Conservation (phyloP, 805 yeast genomes). For the Yarrowia porcina region DNA sequence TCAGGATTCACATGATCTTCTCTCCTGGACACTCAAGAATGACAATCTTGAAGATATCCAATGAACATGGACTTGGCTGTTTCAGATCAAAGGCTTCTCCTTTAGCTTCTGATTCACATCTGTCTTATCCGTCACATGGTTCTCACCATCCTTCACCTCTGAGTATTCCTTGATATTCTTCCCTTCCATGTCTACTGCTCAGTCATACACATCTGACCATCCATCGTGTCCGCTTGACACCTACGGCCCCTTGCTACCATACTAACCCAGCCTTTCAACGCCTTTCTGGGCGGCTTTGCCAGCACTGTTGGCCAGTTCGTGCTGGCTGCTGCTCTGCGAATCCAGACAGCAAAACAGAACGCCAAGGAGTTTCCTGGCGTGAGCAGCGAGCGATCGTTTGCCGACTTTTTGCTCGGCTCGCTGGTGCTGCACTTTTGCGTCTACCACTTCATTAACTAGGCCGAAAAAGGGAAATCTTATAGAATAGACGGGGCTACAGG, state of each 20-base stretch:
- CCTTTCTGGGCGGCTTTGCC: constrained; percentile 88
- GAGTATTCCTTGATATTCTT: too few species aligned
- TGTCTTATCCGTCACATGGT: too few species aligned
- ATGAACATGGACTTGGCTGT: too few species aligned
- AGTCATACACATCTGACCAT: too few species aligned
- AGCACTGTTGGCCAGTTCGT: constrained; percentile 96
- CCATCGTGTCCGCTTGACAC: neutral
- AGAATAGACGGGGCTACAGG: neutral
- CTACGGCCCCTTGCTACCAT: neutral
- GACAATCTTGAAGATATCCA: too few species aligned
- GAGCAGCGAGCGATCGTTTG: constrained; percentile 65
- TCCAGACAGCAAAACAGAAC: constrained; percentile 55
- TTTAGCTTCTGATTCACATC: too few species aligned
- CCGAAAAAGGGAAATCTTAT: neutral
- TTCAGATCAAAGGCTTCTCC: too few species aligned
- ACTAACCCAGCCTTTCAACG: constrained; percentile 74
- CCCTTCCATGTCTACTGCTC: too few species aligned
- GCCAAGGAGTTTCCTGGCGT: constrained; percentile 43
- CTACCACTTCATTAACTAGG: constrained; percentile 81
- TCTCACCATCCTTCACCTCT: too few species aligned
- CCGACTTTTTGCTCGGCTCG: constrained; percentile 85
- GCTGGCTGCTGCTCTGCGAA: constrained; percentile 63
- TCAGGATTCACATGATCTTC: too few species aligned
- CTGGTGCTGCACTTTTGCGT: constrained; percentile 84
- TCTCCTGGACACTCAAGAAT: too few species aligned